Percentiles rank a stretch among this genome's conserved stretches.
Evolutionary conservation across 805 yeast genomes (phyloP).

Genomic region (Metschnikowia continentalis): DNA sequence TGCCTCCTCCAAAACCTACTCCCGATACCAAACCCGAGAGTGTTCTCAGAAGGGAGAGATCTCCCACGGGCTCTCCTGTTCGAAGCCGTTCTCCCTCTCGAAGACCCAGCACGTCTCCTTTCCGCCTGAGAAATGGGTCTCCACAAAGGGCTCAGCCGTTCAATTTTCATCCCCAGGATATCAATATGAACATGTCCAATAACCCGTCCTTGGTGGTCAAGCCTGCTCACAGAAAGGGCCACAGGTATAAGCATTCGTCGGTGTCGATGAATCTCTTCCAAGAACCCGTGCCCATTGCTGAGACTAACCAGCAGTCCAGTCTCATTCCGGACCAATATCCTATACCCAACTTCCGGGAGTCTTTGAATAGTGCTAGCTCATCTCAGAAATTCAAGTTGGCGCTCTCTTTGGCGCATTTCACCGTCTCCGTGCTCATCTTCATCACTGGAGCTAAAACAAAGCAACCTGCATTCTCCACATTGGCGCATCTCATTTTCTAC

Average conservation of each 20-base stretch:
- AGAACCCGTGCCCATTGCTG: slow-evolving; percentile 63
- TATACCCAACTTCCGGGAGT: slow-evolving; percentile 67
- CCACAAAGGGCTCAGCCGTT: slow-evolving; percentile 46
- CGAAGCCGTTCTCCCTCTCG: slow-evolving; percentile 30
- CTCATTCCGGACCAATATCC: slow-evolving; percentile 63
- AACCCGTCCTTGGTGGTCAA: slow-evolving; percentile 24
- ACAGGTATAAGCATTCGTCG: slow-evolving; percentile 91
- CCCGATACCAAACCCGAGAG: not conserved
- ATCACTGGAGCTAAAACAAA: slow-evolving; percentile 54
- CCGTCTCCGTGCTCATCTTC: slow-evolving; percentile 53
- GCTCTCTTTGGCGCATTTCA: slow-evolving; percentile 58
- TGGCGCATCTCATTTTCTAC: slow-evolving; percentile 83
- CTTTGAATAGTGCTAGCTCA: slow-evolving; percentile 52
- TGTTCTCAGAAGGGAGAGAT: slow-evolving; percentile 12
- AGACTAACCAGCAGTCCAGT: slow-evolving; percentile 50
- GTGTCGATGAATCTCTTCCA: slow-evolving; percentile 94
- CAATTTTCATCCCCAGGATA: slow-evolving; percentile 57
- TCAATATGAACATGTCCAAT: slow-evolving; percentile 18
- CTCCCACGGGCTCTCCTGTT: slow-evolving; percentile 25
- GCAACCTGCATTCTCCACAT: slow-evolving; percentile 61
- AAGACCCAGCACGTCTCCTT: slow-evolving; percentile 11
- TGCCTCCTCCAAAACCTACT: slow-evolving; percentile 19
- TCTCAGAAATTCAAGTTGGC: slow-evolving; percentile 55
- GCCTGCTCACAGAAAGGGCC: slow-evolving; percentile 85
- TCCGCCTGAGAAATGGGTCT: slow-evolving; percentile 10